Evolutionary conservation across 805 yeast species (phyloP).

Genomic region (Saturnispora saitoi): DNA sequence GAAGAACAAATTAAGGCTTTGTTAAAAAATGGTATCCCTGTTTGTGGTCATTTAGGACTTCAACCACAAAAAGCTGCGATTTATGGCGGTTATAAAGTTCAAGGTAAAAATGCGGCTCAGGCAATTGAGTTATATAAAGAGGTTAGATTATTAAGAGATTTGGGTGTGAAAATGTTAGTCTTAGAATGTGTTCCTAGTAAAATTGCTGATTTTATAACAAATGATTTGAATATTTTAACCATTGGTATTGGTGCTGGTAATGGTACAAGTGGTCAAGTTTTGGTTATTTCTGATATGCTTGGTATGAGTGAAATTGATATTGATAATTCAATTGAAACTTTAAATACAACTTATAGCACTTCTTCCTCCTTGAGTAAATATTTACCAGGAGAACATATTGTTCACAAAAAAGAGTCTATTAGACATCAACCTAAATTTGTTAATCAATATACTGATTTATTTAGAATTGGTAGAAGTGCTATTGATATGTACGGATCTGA

Average conservation of each 20-base stretch:
- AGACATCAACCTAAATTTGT: constrained; percentile 48
- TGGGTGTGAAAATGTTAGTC: constrained; percentile 71
- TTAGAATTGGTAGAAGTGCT: constrained; percentile 41
- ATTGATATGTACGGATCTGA: constrained; percentile 50
- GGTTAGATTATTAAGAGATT: constrained; percentile 58
- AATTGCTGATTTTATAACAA: constrained; percentile 58
- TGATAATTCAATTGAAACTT: constrained; percentile 26
- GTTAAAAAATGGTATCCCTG: constrained; percentile 70
- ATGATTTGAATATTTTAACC: constrained; percentile 58
- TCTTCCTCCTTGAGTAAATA: neutral
- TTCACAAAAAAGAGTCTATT: neutral
- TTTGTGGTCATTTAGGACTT: constrained; percentile 84
- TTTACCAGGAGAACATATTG: constrained; percentile 1
- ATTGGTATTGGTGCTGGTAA: constrained; percentile 97
- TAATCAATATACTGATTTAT: constrained; percentile 52
- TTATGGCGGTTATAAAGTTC: constrained; percentile 82
- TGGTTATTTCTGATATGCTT: constrained; percentile 76
- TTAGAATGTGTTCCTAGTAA: constrained; percentile 81
- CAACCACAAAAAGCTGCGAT: constrained; percentile 82
- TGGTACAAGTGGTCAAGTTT: constrained; percentile 76
- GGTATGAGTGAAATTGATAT: constrained; percentile 56
- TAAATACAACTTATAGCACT: neutral
- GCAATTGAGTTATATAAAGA: constrained; percentile 56
- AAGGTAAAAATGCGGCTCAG: constrained; percentile 51
- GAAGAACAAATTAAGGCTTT: constrained; percentile 48